Percentiles rank a stretch among this genome's conserved stretches.
Evolutionary conservation across 495 filamentous ascomycete genomes (phyloP).

Genomic region (Penicillium odoratum): DNA sequence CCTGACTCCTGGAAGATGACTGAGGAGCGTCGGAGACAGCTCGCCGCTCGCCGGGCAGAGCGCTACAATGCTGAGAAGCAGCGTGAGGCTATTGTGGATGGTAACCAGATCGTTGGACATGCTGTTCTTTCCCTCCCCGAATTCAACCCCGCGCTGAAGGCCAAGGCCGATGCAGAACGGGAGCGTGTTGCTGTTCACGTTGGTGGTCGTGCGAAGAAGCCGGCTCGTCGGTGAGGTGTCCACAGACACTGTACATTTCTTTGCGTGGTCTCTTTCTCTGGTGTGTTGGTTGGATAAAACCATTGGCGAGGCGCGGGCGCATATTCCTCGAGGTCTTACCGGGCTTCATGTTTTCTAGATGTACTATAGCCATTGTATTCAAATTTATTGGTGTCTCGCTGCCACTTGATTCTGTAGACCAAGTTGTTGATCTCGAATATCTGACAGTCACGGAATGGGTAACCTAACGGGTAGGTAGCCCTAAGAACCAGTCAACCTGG

Average conservation of each 20-base stretch:
- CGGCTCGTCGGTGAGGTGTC: conserved; percentile 25
- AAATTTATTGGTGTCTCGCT: conserved; percentile 31
- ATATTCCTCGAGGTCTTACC: conserved; percentile 33
- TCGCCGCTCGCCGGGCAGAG: conserved; percentile 59
- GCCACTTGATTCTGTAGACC: conserved; percentile 4
- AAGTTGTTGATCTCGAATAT: background rate
- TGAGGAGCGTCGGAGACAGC: conserved; percentile 59
- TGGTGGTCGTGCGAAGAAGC: conserved; percentile 30
- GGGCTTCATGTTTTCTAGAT: conserved; percentile 35
- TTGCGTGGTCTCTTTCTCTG: conserved; percentile 26
- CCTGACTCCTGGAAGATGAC: conserved; percentile 82
- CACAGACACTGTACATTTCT: conserved; percentile 27
- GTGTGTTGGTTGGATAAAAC: conserved; percentile 28
- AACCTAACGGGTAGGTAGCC: background rate
- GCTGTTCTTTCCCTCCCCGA: conserved; percentile 34
- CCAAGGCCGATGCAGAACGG: conserved; percentile 35
- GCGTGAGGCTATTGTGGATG: conserved; percentile 34
- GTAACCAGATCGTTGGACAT: conserved; percentile 37
- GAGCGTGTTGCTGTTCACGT: conserved; percentile 42
- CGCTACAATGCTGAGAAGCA: conserved; percentile 28
- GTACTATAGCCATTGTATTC: conserved; percentile 41
- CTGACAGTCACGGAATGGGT: background rate
- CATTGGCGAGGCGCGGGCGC: conserved; percentile 42
- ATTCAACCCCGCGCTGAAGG: conserved; percentile 37
- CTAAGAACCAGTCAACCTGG: background rate